Base-by-base conservation (phyloP, 2,329 filamentous ascomycete species). In the Clonostachys rosea region DNA sequence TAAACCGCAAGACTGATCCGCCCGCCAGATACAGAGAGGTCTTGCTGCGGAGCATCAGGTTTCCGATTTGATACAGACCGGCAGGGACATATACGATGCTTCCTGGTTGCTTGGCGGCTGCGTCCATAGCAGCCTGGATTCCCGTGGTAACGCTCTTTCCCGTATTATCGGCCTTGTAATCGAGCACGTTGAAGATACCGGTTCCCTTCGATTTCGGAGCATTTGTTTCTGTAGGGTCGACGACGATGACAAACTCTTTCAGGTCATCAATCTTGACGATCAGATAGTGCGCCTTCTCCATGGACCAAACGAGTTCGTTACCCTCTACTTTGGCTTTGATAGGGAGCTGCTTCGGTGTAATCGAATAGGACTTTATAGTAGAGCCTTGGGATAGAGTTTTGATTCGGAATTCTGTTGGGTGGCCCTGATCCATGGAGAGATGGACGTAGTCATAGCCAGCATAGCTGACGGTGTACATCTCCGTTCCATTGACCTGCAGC, bases 401-500 rank as follows among this genome's bases (percentile, higher is more conserved):
- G 44, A 46, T 34, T 12, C 44, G 44, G 24, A 46, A 40, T 16
- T 40, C 36, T 6, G 36, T 46, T 12, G 18, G 12, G 17, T 24
- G 34, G 24, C 37, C 24, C 20, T 41, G 36, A 13, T 46, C 36
- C 44, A 46, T 46, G 37, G 44, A 46, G n/a, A 46, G 37, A 30
- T 46, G 44, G 36, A 40, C 44, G 24, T 46, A 46, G 37, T 46
- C 44, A 24, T 46, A 46, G 11, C n/a, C 11, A 24, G 44, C 44
- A 41, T 46, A 46, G 44, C 33, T 40, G 36, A 46, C 44, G 16
- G 44, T 46, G 36, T 46, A 30, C 35, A 41, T 41, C 16, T 46
- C 13, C 10, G n/a, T 39, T n/a, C 44, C 44, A 24, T 46, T 40
- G 18, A 46, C 44, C 13, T 39, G 16, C 7, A 46, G 44, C 2